phyloP scores from a whole-genome alignment of 78 protist genomes.

The Bigelowiella natans region DNA sequence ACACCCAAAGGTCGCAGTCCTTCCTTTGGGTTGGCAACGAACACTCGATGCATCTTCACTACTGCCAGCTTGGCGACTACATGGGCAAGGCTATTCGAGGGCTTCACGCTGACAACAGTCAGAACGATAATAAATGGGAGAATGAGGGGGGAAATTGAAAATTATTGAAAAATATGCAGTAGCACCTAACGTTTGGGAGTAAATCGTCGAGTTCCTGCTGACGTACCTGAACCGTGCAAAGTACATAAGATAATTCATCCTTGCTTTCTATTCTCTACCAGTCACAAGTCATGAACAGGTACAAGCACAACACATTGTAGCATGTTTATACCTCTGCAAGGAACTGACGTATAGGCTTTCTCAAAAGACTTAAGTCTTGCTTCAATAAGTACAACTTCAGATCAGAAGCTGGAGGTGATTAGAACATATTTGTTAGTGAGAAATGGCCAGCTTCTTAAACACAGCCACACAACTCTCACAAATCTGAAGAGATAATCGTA shows the following conservation, averaged over 20 bases:
- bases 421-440: too few relatives aligned
- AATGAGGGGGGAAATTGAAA: too few relatives aligned
- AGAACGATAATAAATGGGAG: too few relatives aligned
- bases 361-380: background rate
- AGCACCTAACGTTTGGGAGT: background rate
- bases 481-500: too few relatives aligned
- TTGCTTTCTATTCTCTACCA: too few relatives aligned
- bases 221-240: background rate
- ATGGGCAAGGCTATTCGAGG: background rate
- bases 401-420: background rate
- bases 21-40: background rate
- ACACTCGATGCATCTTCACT: background rate
- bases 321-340: background rate
- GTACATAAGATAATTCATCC: too few relatives aligned
- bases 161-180: too few relatives aligned
- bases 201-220: background rate
- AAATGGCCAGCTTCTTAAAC: too few relatives aligned
- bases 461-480: too few relatives aligned
- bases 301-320: too few relatives aligned
- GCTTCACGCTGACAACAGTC: background rate
- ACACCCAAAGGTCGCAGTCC: background rate
- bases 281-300: too few relatives aligned
- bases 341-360: background rate
- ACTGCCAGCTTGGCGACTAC: background rate
- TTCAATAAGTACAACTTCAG: background rate